A percentile compares a stretch with the other conserved stretches of the same genome.
phyloP scores from a whole-genome alignment of 2,329 filamentous ascomycete species.

The Leptographium wingfieldii region DNA sequence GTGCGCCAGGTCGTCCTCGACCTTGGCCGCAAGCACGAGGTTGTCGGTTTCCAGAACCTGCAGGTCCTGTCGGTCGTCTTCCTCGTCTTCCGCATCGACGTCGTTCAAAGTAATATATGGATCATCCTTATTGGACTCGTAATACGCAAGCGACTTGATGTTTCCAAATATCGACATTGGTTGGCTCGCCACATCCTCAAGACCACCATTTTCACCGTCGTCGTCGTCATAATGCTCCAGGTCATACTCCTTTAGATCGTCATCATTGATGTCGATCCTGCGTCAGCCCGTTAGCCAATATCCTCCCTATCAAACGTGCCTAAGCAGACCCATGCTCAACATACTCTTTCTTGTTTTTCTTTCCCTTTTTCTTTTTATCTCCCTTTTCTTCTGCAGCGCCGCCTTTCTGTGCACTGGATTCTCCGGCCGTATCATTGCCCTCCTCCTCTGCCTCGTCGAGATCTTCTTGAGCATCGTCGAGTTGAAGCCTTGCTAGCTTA shows the following conservation, averaged over 20 bases:
- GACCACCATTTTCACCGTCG: slow-evolving; percentile 49
- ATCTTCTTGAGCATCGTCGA: slow-evolving; percentile 86
- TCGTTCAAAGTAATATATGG: slow-evolving; percentile 87
- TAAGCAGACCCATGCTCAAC: neutral
- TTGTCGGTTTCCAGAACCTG: slow-evolving; percentile 92
- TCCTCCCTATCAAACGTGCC: neutral
- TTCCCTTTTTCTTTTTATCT: slow-evolving; percentile 12
- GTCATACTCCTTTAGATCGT: slow-evolving; percentile 91
- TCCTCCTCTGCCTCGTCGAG: slow-evolving; percentile 52
- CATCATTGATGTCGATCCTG: slow-evolving; percentile 50
- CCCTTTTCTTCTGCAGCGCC: slow-evolving; percentile 8
- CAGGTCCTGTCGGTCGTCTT: slow-evolving; percentile 85
- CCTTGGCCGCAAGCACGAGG: slow-evolving; percentile 78
- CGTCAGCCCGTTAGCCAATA: neutral
- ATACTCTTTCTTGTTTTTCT: neutral
- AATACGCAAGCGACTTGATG: slow-evolving; percentile 83
- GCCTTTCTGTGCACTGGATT: slow-evolving; percentile 6
- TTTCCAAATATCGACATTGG: slow-evolving; percentile 91
- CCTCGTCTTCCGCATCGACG: slow-evolving; percentile 51
- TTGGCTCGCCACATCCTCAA: slow-evolving; percentile 33
- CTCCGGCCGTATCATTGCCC: neutral
- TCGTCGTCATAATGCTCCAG: slow-evolving; percentile 93
- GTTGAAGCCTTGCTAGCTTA: slow-evolving; percentile 60
- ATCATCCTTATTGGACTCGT: slow-evolving; percentile 87
- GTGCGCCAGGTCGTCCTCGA: slow-evolving; percentile 94